Evolutionary conservation across 2,329 filamentous ascomycete species (phyloP).

Genomic region (Ceratocystis smalleyi): DNA sequence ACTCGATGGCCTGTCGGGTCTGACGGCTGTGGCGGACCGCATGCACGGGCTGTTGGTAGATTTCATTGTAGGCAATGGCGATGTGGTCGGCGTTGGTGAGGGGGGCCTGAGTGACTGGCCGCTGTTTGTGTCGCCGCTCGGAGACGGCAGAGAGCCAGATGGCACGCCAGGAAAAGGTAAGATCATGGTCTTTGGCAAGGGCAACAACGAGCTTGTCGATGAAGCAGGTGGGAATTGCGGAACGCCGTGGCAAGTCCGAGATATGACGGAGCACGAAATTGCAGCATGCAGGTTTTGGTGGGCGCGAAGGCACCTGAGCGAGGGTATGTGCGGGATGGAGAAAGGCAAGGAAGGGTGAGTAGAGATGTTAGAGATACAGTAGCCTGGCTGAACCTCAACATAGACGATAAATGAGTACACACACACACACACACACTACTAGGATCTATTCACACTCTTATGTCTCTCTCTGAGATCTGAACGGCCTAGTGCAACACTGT

Average conservation of each 20-base stretch:
- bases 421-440: too few relatives aligned
- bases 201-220: constrained; percentile 39
- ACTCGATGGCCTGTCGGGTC: constrained; percentile 25
- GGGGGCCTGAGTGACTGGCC: constrained; percentile 26
- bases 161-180: constrained; percentile 21
- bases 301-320: constrained; percentile 33
- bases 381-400: not conserved
- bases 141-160: constrained; percentile 10
- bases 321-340: constrained; percentile 23
- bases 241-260: constrained; percentile 29
- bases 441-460: not conserved
- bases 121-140: constrained; percentile 29
- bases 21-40: constrained; percentile 25
- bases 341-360: not conserved
- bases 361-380: not conserved
- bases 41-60: constrained; percentile 32
- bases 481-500: not conserved
- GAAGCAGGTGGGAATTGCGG: constrained; percentile 26
- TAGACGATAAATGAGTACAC: too few relatives aligned
- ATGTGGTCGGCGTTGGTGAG: constrained; percentile 21
- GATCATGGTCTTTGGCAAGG: constrained; percentile 42
- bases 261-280: constrained; percentile 30
- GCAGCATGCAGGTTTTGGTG: constrained; percentile 47
- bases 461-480: not conserved
- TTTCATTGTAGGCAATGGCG: constrained; percentile 19